A percentile compares a stretch with the other conserved stretches of the same genome.
Conservation (phyloP, 805 yeast genomes). For the Helenozyma rhizophorensis region DNA sequence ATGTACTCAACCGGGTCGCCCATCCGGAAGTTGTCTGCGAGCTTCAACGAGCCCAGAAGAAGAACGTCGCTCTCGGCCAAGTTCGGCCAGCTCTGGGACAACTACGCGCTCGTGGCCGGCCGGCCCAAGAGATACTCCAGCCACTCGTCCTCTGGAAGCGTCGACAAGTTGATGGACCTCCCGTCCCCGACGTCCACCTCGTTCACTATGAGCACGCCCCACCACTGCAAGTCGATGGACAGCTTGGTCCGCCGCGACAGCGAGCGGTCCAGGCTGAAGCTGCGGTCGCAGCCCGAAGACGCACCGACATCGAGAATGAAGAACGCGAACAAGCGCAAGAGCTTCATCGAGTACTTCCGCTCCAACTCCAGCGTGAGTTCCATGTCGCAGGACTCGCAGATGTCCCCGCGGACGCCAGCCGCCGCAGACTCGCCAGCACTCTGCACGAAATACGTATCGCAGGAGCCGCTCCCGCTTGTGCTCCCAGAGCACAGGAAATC, state of each 20-base stretch:
- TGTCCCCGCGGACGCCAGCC: too few relatives aligned
- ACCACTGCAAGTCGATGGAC: slow-evolving; percentile 1
- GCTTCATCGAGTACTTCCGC: slow-evolving; percentile 3
- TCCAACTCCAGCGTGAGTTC: too few relatives aligned
- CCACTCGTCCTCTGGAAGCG: slow-evolving; percentile 5
- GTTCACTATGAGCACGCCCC: neutral
- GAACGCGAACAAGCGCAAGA: slow-evolving; percentile 2
- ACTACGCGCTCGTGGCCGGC: slow-evolving; percentile 16
- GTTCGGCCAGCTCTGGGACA: slow-evolving; percentile 16
- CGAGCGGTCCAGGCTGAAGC: too few relatives aligned
- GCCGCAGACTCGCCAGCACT: too few relatives aligned
- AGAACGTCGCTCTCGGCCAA: slow-evolving; percentile 16
- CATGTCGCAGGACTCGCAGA: too few relatives aligned
- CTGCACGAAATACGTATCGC: too few relatives aligned
- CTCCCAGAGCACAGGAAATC: too few relatives aligned
- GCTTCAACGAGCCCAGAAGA: slow-evolving; percentile 7
- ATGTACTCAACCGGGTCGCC: slow-evolving; percentile 11
- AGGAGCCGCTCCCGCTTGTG: too few relatives aligned
- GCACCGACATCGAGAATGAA: neutral
- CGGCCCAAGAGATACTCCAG: slow-evolving; percentile 16
- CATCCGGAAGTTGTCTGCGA: neutral
- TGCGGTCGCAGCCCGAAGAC: too few relatives aligned
- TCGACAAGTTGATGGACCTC: slow-evolving; percentile 1
- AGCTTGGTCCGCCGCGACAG: neutral
- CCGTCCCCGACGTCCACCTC: slow-evolving; percentile 1